Evolutionary conservation across 306 rosid species (phyloP), one percentile per base, ranked within the genome.

Genomic region (Ammopiptanthus mongolicus): DNA sequence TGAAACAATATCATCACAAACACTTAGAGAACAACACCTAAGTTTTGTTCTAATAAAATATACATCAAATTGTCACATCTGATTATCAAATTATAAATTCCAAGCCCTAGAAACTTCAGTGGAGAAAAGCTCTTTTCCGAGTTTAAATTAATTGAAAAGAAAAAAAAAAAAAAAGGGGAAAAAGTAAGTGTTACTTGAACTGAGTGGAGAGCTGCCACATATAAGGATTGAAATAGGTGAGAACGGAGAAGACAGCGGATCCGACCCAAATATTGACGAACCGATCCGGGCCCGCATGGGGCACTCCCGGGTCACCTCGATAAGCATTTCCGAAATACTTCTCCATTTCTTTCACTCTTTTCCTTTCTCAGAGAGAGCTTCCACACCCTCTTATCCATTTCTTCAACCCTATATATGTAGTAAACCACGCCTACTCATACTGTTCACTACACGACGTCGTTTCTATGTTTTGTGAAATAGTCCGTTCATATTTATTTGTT

Each of bases 241-340:
- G 50, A 25, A 37, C 86, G 19, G 89, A 73, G 87, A 88, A 88
- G 59, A 82, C 78, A 51, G 88, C 85, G 10, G 92, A 78, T 0
- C 97, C 97, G 44, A 90, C 17, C 98, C 98, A 91, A 11, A 90
- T 90, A 84, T 83, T 87, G 17, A 69, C 78, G 80, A 91, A 95
- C 3, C 90, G 86, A 7, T 82, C 86, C 3, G 87, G 77, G 31
- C 81, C 95, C 2, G 93, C 64, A 18, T 90, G 98, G 2, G 97
- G 97, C 36, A 95, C 90, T 1, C 97, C 98, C 1, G 97, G 97
- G 86, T 95, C 98, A 48, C 97, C 98, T 0, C 98, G 81, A 65
- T 91, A 95, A 0, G 98, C 93, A 28, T 89, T 88, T 14, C 97
- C 97, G 74, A 91, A 95, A 52, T 90, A 91, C 91, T 91, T 95